Conservation (phyloP, 1,284 basidiomycete genomes). For the Anthracocystis panici-leucophaei region DNA sequence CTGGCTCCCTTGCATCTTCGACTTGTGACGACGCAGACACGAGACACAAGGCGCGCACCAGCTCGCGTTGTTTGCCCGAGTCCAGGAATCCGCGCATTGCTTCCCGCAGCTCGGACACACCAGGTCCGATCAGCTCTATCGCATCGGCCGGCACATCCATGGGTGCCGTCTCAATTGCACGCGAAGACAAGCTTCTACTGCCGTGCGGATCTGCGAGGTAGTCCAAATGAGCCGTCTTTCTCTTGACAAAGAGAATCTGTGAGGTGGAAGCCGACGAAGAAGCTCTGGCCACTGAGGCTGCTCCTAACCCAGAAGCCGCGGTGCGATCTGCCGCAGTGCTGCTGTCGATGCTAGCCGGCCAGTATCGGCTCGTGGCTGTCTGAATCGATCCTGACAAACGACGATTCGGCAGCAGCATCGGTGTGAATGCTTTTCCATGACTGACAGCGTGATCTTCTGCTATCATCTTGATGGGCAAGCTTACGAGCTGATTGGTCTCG, state of each 20-base stretch:
- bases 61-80: constrained; percentile 72
- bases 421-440: constrained; percentile 66
- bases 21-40: constrained; percentile 6
- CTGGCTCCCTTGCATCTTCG: neutral
- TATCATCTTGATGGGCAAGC: constrained; percentile 47
- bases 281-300: neutral
- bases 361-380: constrained; percentile 92
- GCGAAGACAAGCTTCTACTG: constrained; percentile 79
- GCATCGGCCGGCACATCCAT: constrained; percentile 21
- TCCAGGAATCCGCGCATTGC: constrained; percentile 87
- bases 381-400: constrained; percentile 75
- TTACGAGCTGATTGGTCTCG: constrained; percentile 52
- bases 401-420: constrained; percentile 85
- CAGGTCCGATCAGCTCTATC: constrained; percentile 17
- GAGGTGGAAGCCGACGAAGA: constrained; percentile 13
- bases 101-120: constrained; percentile 77
- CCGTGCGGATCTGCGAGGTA: constrained; percentile 93
- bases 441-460: neutral
- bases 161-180: constrained; percentile 22
- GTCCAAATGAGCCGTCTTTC: constrained; percentile 88
- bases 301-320: neutral
- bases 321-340: constrained; percentile 10
- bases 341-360: constrained; percentile 68
- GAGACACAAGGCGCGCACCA: constrained; percentile 50
- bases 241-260: constrained; percentile 77